These are phyloP conservation scores for Verticillium dahliae DNA, from an alignment of 2,329 filamentous ascomycete genomes.

Conservation along the genomic window DNA sequence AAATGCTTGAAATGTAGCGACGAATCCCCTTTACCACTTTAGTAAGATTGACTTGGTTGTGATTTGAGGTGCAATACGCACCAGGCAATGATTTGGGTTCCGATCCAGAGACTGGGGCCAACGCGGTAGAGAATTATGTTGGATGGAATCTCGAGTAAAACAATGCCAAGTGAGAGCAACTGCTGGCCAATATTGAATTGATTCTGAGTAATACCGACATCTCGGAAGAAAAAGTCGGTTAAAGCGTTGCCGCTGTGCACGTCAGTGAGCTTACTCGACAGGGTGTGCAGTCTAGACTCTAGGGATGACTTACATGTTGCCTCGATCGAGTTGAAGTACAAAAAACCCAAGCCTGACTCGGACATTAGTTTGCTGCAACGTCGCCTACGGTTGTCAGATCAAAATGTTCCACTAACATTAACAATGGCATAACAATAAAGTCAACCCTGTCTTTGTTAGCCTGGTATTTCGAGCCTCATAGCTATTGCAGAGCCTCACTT, in stretches of 20 bases:
- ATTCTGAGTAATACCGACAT: constrained; percentile 41
- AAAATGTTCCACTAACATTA: constrained; percentile 18
- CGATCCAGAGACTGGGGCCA: constrained; percentile 39
- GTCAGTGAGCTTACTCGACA: background rate
- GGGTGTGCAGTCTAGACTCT: too few species aligned
- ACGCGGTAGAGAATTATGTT: constrained; percentile 40
- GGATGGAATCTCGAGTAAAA: constrained; percentile 36
- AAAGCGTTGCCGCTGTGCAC: constrained; percentile 8
- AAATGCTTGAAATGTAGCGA: constrained; percentile 27
- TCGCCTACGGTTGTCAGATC: background rate
- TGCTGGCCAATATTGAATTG: constrained; percentile 47
- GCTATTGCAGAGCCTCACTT: constrained; percentile 14
- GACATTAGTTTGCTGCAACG: background rate
- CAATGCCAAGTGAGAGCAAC: constrained; percentile 41
- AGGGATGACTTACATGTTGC: constrained; percentile 23
- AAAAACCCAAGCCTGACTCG: constrained; percentile 30
- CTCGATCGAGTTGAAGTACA: constrained; percentile 29
- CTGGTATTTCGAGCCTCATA: background rate
- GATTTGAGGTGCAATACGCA: constrained; percentile 22
- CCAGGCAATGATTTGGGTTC: constrained; percentile 34
- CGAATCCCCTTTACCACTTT: constrained; percentile 20
- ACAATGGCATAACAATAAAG: constrained; percentile 34
- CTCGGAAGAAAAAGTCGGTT: constrained; percentile 31
- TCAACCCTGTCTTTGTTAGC: constrained; percentile 30
- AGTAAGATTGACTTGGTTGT: constrained; percentile 9